These are phyloP conservation scores for Periconia macrospinosa DNA, from an alignment of 2,329 filamentous ascomycete species.

Conservation along the genomic window DNA sequence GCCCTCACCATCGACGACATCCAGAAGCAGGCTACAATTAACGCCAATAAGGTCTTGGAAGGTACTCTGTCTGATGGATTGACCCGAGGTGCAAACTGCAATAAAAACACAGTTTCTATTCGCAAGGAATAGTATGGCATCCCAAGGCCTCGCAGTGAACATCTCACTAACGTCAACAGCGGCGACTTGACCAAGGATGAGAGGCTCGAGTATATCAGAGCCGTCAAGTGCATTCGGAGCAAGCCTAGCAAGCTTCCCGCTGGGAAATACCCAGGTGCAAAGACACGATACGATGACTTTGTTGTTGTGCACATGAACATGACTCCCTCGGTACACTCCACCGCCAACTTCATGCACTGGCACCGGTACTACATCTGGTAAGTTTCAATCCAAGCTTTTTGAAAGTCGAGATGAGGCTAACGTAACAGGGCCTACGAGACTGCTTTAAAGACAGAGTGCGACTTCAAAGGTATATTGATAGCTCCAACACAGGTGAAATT, in stretches of 20 bases:
- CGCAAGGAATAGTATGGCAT: slow-evolving; percentile 49
- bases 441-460: slow-evolving; percentile 46
- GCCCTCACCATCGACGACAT: slow-evolving; percentile 25
- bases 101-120: slow-evolving; percentile 42
- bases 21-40: slow-evolving; percentile 28
- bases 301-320: slow-evolving; percentile 35
- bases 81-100: slow-evolving; percentile 34
- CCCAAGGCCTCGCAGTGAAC: neutral
- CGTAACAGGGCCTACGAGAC: slow-evolving; percentile 40
- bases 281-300: slow-evolving; percentile 39
- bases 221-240: slow-evolving; percentile 34
- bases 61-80: slow-evolving; percentile 32
- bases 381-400: neutral
- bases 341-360: slow-evolving; percentile 42
- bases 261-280: slow-evolving; percentile 32
- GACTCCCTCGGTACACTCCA: slow-evolving; percentile 30
- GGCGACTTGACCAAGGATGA: slow-evolving; percentile 31
- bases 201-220: slow-evolving; percentile 35
- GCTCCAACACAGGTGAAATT: too few relatives aligned
- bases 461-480: slow-evolving; percentile 40
- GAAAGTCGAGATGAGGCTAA: neutral
- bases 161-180: slow-evolving; percentile 13
- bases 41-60: slow-evolving; percentile 31
- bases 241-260: slow-evolving; percentile 29
- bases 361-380: slow-evolving; percentile 47